Evolutionary conservation across 2,329 filamentous ascomycete species (phyloP), one percentile per base, ranked within the genome.

Genomic region (Fusarium sp.): DNA sequence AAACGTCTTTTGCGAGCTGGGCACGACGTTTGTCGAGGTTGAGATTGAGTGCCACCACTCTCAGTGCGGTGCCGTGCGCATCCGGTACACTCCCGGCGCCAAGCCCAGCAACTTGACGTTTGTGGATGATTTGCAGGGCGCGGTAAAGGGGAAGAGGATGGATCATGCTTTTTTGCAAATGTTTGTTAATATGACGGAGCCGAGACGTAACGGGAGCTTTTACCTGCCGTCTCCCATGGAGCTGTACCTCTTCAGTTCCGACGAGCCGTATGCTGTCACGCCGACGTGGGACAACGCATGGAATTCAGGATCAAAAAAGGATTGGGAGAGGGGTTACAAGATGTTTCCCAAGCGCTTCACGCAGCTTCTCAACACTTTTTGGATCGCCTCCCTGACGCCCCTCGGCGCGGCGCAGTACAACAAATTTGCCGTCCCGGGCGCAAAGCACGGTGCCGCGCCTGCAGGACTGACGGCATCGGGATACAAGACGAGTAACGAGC

Each of bases 321-420:
- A 58, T 18, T 58, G 54, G 54, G 54, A 58, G 54, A 35, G 54
- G 1, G 43, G 56, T 0, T 31, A 22, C 6, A 50, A 50, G 4
- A 11, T 10, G 10, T 68, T 68, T 20, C 64, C 66, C 1, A 63
- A 65, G 6, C 43, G 35, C 5, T 22, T 68, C 31, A 48, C 66
- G 5, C 54, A 68, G 14, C 29, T 68, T 5, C 27, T 68, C 3
- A 68, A 68, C 22, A 65, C 54, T 6, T 59, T 65, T 29, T 68
- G 54, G 66, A 57, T 68, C n/a, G 45, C 48, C 16, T 65, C 41
- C 14, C 14, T 64, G 5, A 64, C 62, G 8, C 66, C 66, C 6
- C 52, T 64, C 11, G 48, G 59, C 22, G 62, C 66, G 18, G 50
- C 35, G 14, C 41, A 33, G 27, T 58, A n/a, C 22, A 52, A 24